Evolutionary conservation across 208 protist genomes (phyloP).

Genomic region (Naegleria lovaniensis): DNA sequence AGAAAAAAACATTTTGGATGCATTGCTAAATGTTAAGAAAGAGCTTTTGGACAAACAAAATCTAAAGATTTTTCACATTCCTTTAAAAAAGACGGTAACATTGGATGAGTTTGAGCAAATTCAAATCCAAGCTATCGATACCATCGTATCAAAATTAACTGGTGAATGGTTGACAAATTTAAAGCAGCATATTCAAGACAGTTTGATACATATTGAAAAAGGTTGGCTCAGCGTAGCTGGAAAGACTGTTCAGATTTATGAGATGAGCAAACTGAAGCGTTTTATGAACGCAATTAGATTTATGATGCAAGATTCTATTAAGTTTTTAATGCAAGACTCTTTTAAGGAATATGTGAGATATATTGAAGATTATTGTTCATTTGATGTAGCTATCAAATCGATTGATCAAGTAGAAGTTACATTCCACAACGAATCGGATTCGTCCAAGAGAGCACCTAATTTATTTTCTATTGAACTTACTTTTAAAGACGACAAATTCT

Average conservation of each 20-base stretch:
- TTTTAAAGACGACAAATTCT: neutral
- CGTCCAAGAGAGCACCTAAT: neutral
- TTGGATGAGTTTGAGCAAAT: constrained; percentile 68
- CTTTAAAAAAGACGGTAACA: constrained; percentile 75
- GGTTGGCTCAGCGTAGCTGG: constrained; percentile 95
- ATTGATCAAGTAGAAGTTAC: neutral
- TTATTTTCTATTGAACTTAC: neutral
- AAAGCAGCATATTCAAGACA: constrained; percentile 67
- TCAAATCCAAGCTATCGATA: constrained; percentile 66
- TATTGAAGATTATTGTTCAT: constrained; percentile 79
- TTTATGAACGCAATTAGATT: constrained; percentile 91
- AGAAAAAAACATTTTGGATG: constrained; percentile 77
- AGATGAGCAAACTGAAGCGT: constrained; percentile 92
- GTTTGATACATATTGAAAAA: constrained; percentile 85
- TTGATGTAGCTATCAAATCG: constrained; percentile 63
- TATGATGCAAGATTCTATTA: constrained; percentile 93
- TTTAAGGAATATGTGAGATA: constrained; percentile 72
- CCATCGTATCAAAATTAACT: constrained; percentile 68
- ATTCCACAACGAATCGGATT: neutral
- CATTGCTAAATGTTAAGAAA: constrained; percentile 69
- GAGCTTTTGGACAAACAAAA: constrained; percentile 79
- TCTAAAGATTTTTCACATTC: constrained; percentile 72
- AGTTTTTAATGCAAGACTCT: constrained; percentile 77
- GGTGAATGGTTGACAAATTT: constrained; percentile 77
- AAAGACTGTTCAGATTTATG: constrained; percentile 86